Percentiles rank a stretch among this genome's conserved stretches.
Evolutionary conservation across 768 basidiomycete genomes (phyloP).

Genomic region (Pulveroboletus sp.): DNA sequence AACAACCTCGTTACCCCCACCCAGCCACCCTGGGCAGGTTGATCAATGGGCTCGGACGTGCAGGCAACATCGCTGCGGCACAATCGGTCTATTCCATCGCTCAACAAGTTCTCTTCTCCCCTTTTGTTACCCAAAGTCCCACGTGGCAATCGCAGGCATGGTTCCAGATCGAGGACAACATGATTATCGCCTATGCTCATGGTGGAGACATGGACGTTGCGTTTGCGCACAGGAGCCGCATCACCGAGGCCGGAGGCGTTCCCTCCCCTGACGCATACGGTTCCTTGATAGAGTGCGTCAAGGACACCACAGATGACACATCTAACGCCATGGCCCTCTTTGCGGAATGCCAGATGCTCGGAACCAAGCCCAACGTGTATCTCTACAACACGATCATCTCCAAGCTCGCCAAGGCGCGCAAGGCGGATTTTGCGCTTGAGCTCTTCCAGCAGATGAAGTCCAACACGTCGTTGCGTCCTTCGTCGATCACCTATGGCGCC

Average conservation of each 20-base stretch:
- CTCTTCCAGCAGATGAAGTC: constrained; percentile 87
- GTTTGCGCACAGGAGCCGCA: constrained; percentile 72
- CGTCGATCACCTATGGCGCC: constrained; percentile 92
- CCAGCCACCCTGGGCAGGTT: constrained; percentile 54
- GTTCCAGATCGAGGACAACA: constrained; percentile 79
- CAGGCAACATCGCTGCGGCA: constrained; percentile 56
- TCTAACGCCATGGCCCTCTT: constrained; percentile 82
- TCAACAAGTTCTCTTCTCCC: constrained; percentile 52
- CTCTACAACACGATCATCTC: constrained; percentile 98
- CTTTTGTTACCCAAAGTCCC: constrained; percentile 38
- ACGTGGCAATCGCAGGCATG: constrained; percentile 55
- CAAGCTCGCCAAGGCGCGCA: constrained; percentile 90
- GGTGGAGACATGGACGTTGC: constrained; percentile 76
- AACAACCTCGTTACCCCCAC: constrained; percentile 45
- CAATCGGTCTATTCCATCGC: constrained; percentile 62
- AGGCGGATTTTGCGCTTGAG: constrained; percentile 83
- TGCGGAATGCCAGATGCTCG: constrained; percentile 65
- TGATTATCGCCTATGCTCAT: constrained; percentile 85
- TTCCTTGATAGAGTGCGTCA: constrained; percentile 78
- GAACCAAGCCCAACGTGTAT: constrained; percentile 76
- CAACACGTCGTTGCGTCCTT: constrained; percentile 48
- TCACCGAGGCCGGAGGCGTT: constrained; percentile 70
- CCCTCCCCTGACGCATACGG: constrained; percentile 92
- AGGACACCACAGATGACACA: constrained; percentile 95
- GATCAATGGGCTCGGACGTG: constrained; percentile 66